A percentile compares a stretch with the other conserved stretches of the same genome.
phyloP scores from a whole-genome alignment of 192 early-diverging fungal species.

The Linnemannia zychae region DNA sequence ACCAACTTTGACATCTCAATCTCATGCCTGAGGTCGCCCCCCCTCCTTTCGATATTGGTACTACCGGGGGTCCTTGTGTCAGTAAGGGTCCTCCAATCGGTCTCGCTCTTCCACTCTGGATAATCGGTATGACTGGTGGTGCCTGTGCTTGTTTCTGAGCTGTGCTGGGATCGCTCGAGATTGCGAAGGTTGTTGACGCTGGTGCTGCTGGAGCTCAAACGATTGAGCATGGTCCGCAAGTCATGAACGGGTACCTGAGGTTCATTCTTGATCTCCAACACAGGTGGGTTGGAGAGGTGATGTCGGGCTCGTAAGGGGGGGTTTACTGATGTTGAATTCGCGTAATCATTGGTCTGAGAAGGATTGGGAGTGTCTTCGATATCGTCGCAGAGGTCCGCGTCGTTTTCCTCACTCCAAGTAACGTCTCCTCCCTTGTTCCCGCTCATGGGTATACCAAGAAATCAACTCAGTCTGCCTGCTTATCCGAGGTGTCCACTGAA shows the following conservation, averaged over 20 bases:
- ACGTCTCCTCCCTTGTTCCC: background rate
- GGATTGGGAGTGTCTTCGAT: background rate
- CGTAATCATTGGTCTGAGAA: background rate
- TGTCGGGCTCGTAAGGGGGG: background rate
- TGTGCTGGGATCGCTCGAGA: no score
- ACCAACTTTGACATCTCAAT: background rate
- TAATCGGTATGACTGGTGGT: background rate
- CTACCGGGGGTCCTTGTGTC: background rate
- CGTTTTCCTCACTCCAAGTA: background rate
- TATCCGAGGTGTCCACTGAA: background rate
- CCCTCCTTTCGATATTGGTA: background rate
- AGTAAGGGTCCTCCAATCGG: background rate
- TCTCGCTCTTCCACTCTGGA: background rate
- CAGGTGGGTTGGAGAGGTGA: background rate
- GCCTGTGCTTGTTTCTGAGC: background rate
- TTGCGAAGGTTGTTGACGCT: background rate
- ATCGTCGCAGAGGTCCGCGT: slow-evolving; percentile 8
- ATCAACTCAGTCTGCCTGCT: background rate
- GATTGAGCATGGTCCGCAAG: background rate
- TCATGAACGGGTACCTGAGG: background rate
- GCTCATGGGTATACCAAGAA: background rate
- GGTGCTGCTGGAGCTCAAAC: background rate
- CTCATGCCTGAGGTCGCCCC: background rate
- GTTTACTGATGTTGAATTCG: background rate
- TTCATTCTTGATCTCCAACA: background rate